Evolutionary conservation across 345 rosid genomes (phyloP), one percentile per base, ranked within the genome.

Genomic region (Reutealis trisperma): DNA sequence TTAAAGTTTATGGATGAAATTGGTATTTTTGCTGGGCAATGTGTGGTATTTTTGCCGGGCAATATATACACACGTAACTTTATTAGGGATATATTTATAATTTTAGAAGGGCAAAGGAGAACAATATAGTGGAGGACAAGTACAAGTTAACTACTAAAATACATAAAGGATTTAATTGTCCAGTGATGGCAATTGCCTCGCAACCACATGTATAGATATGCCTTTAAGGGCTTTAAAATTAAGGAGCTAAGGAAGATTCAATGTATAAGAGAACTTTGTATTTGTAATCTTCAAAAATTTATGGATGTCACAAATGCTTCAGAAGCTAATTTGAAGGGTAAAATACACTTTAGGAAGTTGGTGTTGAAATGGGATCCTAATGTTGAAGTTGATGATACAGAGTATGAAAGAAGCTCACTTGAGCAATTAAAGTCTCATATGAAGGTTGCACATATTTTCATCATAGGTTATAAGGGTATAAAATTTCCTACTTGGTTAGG

Each of bases 401-500:
- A 15, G 24, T 21, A 15, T 51, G 18, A 51, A 13, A 51, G 55
- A 51, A 12, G 8, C 8, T 0, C 41, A 15, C 70, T 34, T 15
- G 10, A 47, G 25, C 51, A 51, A 18, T 30, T 75, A n/a, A n/a
- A 66, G 59, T 72, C 78, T 27, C 54, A 22, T 24, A 51, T 72
- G 14, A 65, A 64, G 22, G 22, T 75, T 9, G 55, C 57, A 0
- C 8, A 4, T 14, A 41, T 75, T 10, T 3, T 0, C 2, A 37
- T 64, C 32, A 2, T 14, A 8, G 14, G 44, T n/a, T 66, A 65
- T 25, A 25, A 30, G 16, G 64, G 78, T n/a, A 49, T 64, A 16
- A 11, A 30, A 32, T 67, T 75, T 66, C 54, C 71, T 6, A 13
- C 42, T 21, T 75, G 78, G 78, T 13, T 75, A 15, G 71, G 63